Conservation (phyloP, 768 basidiomycete species). For the Russula sp. region DNA sequence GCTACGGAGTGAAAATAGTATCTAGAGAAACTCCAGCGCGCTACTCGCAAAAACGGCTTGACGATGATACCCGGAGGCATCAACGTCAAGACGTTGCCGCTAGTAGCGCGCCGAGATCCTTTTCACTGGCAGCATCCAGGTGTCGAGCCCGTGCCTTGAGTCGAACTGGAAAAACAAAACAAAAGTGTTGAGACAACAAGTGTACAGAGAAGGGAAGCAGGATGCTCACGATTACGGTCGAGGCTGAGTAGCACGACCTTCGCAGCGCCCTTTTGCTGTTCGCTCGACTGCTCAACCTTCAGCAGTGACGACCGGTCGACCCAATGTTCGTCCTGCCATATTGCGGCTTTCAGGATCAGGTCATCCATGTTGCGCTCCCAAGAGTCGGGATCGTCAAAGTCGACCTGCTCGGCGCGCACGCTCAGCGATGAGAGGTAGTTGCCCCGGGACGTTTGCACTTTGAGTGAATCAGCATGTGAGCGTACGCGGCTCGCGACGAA, state of each 20-base stretch:
- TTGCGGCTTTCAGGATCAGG: constrained; percentile 83
- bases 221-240: constrained; percentile 79
- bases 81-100: constrained; percentile 31
- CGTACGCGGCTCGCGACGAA: constrained; percentile 76
- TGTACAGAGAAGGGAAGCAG: neutral
- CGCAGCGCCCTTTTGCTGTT: constrained; percentile 45
- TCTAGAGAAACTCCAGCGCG: neutral
- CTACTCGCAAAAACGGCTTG: neutral
- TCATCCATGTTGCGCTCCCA: constrained; percentile 88
- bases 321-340: constrained; percentile 94
- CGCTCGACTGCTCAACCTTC: constrained; percentile 27
- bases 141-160: constrained; percentile 86
- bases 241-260: constrained; percentile 88
- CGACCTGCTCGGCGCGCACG: constrained; percentile 79
- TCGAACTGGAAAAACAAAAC: constrained; percentile 51
- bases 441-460: constrained; percentile 92
- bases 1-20: neutral
- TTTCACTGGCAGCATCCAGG: constrained; percentile 79
- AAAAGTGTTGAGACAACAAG: neutral
- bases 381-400: constrained; percentile 45
- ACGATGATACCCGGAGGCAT: neutral
- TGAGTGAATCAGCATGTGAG: constrained; percentile 68
- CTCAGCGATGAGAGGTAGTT: constrained; percentile 84
- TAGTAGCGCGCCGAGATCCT: constrained; percentile 72
- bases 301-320: constrained; percentile 75